Evolutionary conservation across 257 asterid species (phyloP).

Genomic region (Solanum virginianum): DNA sequence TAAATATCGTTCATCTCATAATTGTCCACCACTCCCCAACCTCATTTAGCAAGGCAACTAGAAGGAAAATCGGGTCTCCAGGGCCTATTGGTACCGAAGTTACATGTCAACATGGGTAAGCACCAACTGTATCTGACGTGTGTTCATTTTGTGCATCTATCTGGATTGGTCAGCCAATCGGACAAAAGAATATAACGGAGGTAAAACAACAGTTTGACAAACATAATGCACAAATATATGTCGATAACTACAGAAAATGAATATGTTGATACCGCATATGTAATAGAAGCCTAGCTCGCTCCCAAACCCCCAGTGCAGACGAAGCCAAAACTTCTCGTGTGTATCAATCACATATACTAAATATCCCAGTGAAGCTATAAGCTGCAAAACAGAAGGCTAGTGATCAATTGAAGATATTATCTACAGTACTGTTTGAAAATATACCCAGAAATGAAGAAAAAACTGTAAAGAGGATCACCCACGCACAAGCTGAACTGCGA

Average conservation of each 20-base stretch:
- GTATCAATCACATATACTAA: slow-evolving; percentile 55
- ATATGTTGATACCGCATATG: slow-evolving; percentile 55
- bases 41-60: background rate
- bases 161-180: background rate
- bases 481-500: slow-evolving; percentile 76
- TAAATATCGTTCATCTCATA: background rate
- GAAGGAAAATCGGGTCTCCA: background rate
- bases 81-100: background rate
- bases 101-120: background rate
- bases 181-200: background rate
- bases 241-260: background rate
- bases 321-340: slow-evolving; percentile 64
- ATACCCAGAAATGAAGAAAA: background rate
- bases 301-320: slow-evolving; percentile 63
- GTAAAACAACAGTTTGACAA: background rate
- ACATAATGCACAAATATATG: background rate
- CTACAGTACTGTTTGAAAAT: background rate
- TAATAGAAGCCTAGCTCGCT: slow-evolving; percentile 71
- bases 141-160: background rate
- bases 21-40: background rate
- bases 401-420: background rate
- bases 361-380: slow-evolving; percentile 55
- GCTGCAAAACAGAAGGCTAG: slow-evolving; percentile 30
- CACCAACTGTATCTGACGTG: background rate
- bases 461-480: background rate